Percentiles rank a stretch among this genome's conserved stretches.
These are phyloP conservation scores for Magnolia sinica DNA, from an alignment of 164 flowering plant species.

Conservation along the genomic window DNA sequence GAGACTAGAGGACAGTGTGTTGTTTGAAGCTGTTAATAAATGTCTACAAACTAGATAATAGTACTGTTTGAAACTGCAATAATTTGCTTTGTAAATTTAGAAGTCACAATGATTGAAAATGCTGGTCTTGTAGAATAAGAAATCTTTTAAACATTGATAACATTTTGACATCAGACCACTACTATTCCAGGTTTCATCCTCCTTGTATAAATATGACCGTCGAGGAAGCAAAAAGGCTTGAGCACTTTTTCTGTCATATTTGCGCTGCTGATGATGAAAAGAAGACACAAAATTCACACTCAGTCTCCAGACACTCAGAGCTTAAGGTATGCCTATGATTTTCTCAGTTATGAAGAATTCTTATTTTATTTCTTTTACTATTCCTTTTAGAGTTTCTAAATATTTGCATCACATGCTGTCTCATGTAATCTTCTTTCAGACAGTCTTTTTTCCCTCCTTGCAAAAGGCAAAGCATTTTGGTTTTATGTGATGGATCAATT, in stretches of 20 bases:
- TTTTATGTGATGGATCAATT: too few relatives aligned
- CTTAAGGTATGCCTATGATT: constrained; percentile 42
- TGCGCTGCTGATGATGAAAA: constrained; percentile 60
- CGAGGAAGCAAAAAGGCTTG: constrained; percentile 69
- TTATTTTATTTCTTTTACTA: too few relatives aligned
- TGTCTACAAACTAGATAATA: too few relatives aligned
- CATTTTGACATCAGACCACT: neutral
- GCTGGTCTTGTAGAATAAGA: neutral
- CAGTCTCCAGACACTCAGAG: constrained; percentile 43
- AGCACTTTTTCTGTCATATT: constrained; percentile 65
- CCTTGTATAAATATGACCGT: constrained; percentile 65
- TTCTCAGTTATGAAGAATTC: neutral
- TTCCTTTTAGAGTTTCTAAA: too few relatives aligned
- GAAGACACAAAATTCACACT: constrained; percentile 43
- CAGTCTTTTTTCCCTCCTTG: too few relatives aligned
- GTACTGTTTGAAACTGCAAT: too few relatives aligned
- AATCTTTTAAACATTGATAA: neutral
- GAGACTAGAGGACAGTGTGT: too few relatives aligned
- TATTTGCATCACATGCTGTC: neutral
- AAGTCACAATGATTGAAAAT: too few relatives aligned
- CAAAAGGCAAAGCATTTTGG: too few relatives aligned
- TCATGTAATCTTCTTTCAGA: neutral
- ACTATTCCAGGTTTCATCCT: constrained; percentile 73
- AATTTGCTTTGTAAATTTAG: too few relatives aligned
- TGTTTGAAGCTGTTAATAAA: too few relatives aligned